Base-by-base conservation (phyloP, 306 rosid species). In the Hylodesmum podocarpum region DNA sequence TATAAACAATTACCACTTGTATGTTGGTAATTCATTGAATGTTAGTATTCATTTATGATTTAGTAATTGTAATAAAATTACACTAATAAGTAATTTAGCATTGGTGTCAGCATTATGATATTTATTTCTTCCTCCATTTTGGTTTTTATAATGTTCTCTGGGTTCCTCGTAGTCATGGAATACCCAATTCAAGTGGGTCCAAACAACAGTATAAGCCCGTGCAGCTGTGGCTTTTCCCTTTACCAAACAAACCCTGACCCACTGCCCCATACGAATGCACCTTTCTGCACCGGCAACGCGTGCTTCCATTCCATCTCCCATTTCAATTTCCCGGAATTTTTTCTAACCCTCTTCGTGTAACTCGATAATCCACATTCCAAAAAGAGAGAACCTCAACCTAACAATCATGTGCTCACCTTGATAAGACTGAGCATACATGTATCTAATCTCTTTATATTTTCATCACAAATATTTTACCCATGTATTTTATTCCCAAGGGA, bases 211-310 rank as follows among this genome's bases (percentile, higher is more conserved):
- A 75, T 77, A 57, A 66, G 84, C 62, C 71, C 16, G 65, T 70
- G 76, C 29, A 49, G 81, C 72, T 82, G 85, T 80, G 89, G 25
- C 73, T 80, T 89, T 75, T 68, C 80, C 29, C 83, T 75, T 74
- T 80, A 27, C 77, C 83, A 84, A 80, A 65, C 70, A n/a, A n/a
- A n/a, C 82, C 91, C 14, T 77, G 96, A 76, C 96, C 97, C 97
- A 92, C 90, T 65, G 71, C 83, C 85, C 97, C 88, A 88, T 81
- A 82, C 88, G 72, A 79, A 77, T 90, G 94, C 96, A 51, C 84
- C 89, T 87, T 81, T 82, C 70, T 59, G 33, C 73, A 78, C 93
- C 93, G 93, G 93, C 93, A 90, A 88, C 83, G 92, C 93, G 93
- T 92, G 97, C 95, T 85, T 80, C 83, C 78, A 19, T 85, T 84